Evolutionary conservation across 768 basidiomycete genomes (phyloP).

Genomic region (Termitomyces sp.): DNA sequence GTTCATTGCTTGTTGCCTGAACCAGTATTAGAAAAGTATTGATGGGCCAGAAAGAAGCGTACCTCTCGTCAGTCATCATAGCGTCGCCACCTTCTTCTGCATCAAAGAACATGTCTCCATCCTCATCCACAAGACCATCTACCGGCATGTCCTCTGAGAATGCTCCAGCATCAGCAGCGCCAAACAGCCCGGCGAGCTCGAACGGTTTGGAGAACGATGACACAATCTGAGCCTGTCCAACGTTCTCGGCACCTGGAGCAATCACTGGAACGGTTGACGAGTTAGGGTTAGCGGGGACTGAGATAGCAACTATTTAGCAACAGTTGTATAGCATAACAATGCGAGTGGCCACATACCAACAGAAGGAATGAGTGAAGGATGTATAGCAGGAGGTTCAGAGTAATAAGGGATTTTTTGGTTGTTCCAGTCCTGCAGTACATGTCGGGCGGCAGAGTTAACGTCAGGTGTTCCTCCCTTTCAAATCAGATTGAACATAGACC

Average conservation of each 20-base stretch:
- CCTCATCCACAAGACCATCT: slow-evolving; percentile 40
- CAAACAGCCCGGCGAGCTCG: slow-evolving; percentile 73
- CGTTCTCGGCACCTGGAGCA: slow-evolving; percentile 72
- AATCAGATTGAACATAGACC: not conserved
- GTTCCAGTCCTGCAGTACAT: slow-evolving; percentile 90
- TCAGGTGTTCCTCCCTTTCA: slow-evolving; percentile 87
- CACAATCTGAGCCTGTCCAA: slow-evolving; percentile 79
- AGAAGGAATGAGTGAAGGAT: slow-evolving; percentile 70
- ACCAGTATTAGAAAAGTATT: not conserved
- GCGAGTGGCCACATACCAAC: slow-evolving; percentile 24
- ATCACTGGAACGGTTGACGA: slow-evolving; percentile 26
- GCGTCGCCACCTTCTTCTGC: slow-evolving; percentile 28
- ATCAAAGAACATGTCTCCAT: slow-evolving; percentile 35
- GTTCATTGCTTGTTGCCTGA: slow-evolving; percentile 27
- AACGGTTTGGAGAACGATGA: slow-evolving; percentile 71
- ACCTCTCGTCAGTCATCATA: slow-evolving; percentile 36
- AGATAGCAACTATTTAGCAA: not conserved
- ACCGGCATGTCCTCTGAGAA: slow-evolving; percentile 44
- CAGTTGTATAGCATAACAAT: not conserved
- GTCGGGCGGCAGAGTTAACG: slow-evolving; percentile 72
- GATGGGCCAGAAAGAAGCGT: slow-evolving; percentile 5
- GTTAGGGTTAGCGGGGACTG: slow-evolving; percentile 20
- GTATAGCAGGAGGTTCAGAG: slow-evolving; percentile 70
- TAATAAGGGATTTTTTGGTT: slow-evolving; percentile 92
- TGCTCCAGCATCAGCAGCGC: slow-evolving; percentile 75